These are phyloP conservation scores for Cucurbita moschata DNA, from an alignment of 306 rosid species.

Conservation along the genomic window DNA sequence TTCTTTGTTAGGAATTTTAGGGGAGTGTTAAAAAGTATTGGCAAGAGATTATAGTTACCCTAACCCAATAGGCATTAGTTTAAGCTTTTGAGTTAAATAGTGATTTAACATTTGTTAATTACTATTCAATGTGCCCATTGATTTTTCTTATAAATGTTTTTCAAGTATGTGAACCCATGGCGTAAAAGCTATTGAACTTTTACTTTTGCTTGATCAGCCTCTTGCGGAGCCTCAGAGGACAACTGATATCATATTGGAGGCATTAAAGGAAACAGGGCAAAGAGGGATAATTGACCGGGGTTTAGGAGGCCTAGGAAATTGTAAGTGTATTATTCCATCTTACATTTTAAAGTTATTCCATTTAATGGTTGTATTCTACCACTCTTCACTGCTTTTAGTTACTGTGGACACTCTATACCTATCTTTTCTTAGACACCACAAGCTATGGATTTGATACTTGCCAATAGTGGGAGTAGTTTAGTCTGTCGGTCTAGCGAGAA, in stretches of 20 bases:
- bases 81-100: not conserved
- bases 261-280: slow-evolving; percentile 61
- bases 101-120: not conserved
- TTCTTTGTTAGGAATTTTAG: not conserved
- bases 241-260: slow-evolving; percentile 62
- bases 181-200: not conserved
- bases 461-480: not conserved
- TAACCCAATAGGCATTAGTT: not conserved
- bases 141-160: not conserved
- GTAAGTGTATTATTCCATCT: slow-evolving; percentile 32
- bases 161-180: not conserved
- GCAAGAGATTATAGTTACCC: not conserved
- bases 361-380: not conserved
- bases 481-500: slow-evolving; percentile 1
- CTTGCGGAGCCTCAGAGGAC: slow-evolving; percentile 70
- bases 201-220: slow-evolving; percentile 41
- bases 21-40: not conserved
- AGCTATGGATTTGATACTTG: not conserved
- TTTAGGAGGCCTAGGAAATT: slow-evolving; percentile 82
- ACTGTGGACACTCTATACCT: not conserved
- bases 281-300: slow-evolving; percentile 89
- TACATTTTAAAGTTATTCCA: not conserved
- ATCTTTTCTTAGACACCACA: not conserved
- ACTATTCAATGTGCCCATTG: not conserved
- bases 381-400: not conserved